Base-by-base conservation (phyloP, 768 basidiomycete species). In the Agaricus blazei region DNA sequence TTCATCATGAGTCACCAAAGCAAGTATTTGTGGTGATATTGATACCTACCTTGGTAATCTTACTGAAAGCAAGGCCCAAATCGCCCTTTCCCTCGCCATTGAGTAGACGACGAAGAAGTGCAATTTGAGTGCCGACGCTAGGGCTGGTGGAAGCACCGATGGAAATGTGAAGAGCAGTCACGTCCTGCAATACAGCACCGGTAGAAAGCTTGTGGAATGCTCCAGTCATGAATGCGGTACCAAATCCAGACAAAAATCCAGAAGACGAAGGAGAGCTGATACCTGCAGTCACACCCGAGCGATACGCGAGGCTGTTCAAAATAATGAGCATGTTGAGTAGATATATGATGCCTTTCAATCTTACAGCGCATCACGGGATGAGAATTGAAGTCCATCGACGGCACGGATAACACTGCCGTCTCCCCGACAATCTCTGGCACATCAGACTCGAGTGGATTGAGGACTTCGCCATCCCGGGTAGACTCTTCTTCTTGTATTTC, bases 341-440 rank as follows among this genome's bases (percentile, higher is more conserved):
- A 38, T 38, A 49, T 43, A 47, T 31, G 19, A 19, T 9, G 2
- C n/a, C 8, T 37, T 24, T 3, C 19, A 14, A 41, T 62, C 72
- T 60, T 57, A 75, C 70, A 71, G 61, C 28, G 65, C 80, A 66
- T 87, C 80, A 54, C 85, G 80, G 15, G 84, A 80, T 1, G 75
- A 75, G 62, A 87, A 91, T 56, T 80, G 78, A 31, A 90, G 74
- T 0, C 92, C 91, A 64, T 94, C 91, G 3, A 79, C 78, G 8
- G 88, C 92, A 34, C 75, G 75, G 24, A 76, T 72, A 48, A 74
- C 54, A 15, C 70, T 68, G 4, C 72, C 70, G 27, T 72, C 66
- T 2, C 54, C 54, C 77, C 76, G 9, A 83, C 61, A 51, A 82
- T 67, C 6, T 61, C 60, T 3, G 82, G 79, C 3, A 77, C 63